Percentiles rank a stretch among this genome's conserved stretches.
phyloP scores from a whole-genome alignment of 768 basidiomycete genomes.

The Ephemerocybe angulata region DNA sequence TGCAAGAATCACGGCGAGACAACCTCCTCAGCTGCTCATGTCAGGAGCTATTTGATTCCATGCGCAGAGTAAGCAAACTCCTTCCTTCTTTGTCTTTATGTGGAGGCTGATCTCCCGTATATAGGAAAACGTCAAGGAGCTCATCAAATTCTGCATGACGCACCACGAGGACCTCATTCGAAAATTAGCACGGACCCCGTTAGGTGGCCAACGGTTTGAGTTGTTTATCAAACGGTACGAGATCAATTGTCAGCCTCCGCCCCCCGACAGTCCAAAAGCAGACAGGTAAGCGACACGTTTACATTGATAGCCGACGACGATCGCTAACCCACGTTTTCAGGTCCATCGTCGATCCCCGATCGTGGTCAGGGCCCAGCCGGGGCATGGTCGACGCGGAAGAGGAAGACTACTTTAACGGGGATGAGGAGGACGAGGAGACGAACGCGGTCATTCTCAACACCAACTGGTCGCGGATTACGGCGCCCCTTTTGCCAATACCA shows the following conservation, averaged over 20 bases:
- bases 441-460: slow-evolving; percentile 19
- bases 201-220: slow-evolving; percentile 66
- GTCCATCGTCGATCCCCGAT: slow-evolving; percentile 35
- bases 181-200: slow-evolving; percentile 53
- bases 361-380: slow-evolving; percentile 41
- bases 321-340: slow-evolving; percentile 26
- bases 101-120: not conserved
- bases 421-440: slow-evolving; percentile 65
- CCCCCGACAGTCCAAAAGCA: slow-evolving; percentile 41
- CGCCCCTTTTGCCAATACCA: slow-evolving; percentile 30
- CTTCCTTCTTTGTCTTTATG: not conserved
- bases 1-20: slow-evolving; percentile 79
- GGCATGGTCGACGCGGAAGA: slow-evolving; percentile 70
- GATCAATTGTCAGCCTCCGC: slow-evolving; percentile 83
- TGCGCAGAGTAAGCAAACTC: slow-evolving; percentile 66
- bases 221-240: slow-evolving; percentile 81
- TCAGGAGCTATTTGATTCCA: slow-evolving; percentile 91
- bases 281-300: slow-evolving; percentile 41
- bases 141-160: slow-evolving; percentile 82
- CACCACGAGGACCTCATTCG: slow-evolving; percentile 65
- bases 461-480: slow-evolving; percentile 18
- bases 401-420: slow-evolving; percentile 90
- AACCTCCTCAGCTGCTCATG: slow-evolving; percentile 93
- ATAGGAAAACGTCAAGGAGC: slow-evolving; percentile 84
- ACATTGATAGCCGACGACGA: not conserved